Evolutionary conservation across 2,329 filamentous ascomycete species (phyloP).

Genomic region (Fusarium proliferatum): DNA sequence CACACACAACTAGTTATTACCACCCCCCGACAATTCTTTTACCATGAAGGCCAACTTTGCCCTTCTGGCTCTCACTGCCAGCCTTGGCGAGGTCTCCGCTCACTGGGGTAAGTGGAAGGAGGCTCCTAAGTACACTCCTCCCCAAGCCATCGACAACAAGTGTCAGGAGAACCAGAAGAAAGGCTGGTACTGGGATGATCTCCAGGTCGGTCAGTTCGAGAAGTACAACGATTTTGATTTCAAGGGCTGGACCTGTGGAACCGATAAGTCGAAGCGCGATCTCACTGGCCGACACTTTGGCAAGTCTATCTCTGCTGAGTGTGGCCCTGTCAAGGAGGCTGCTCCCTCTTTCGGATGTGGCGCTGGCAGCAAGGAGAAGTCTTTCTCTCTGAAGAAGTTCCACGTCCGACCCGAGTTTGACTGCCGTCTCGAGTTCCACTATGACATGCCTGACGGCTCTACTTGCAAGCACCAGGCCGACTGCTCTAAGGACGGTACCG

Average conservation of each 20-base stretch:
- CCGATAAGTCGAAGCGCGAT: slow-evolving; percentile 69
- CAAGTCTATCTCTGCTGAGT: slow-evolving; percentile 71
- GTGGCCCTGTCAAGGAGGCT: slow-evolving; percentile 56
- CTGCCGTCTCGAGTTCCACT: slow-evolving; percentile 85
- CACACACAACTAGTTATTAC: slow-evolving; percentile 35
- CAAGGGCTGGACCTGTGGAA: slow-evolving; percentile 76
- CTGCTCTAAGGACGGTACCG: slow-evolving; percentile 75
- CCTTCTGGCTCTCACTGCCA: slow-evolving; percentile 63
- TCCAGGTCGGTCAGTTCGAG: slow-evolving; percentile 70
- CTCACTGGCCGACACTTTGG: slow-evolving; percentile 63
- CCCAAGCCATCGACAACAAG: slow-evolving; percentile 79
- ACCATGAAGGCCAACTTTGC: slow-evolving; percentile 65
- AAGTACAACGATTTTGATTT: slow-evolving; percentile 80
- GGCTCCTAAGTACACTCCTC: slow-evolving; percentile 69
- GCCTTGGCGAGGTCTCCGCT: slow-evolving; percentile 62
- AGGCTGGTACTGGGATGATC: slow-evolving; percentile 78
- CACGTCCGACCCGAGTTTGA: slow-evolving; percentile 80
- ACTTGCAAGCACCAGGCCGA: slow-evolving; percentile 80
- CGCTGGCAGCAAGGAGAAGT: slow-evolving; percentile 42
- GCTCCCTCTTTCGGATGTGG: slow-evolving; percentile 68
- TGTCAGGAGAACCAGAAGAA: slow-evolving; percentile 76
- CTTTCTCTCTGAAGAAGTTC: slow-evolving; percentile 80
- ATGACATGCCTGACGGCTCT: slow-evolving; percentile 84
- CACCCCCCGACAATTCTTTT: slow-evolving; percentile 30
- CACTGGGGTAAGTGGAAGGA: slow-evolving; percentile 39